Conservation (phyloP, 1,284 basidiomycete species). For the Malassezia globosa region DNA sequence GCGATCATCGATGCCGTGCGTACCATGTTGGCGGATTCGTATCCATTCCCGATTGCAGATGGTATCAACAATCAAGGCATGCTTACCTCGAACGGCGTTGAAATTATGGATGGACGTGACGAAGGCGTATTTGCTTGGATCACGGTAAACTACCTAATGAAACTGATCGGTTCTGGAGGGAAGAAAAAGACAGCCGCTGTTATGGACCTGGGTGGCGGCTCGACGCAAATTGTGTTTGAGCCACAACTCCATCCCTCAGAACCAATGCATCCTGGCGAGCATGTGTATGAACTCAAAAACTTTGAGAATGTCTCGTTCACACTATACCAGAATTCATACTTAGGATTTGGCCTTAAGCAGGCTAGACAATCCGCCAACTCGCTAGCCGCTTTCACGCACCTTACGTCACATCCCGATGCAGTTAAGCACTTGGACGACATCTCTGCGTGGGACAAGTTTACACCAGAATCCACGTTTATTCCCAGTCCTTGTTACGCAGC, state of each 20-base stretch:
- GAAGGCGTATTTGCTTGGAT: constrained; percentile 94
- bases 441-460: constrained; percentile 21
- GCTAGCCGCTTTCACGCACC: constrained; percentile 73
- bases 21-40: constrained; percentile 56
- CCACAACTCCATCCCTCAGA: constrained; percentile 53
- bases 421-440: constrained; percentile 19
- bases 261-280: constrained; percentile 69
- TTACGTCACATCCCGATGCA: constrained; percentile 48
- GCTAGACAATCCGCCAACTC: constrained; percentile 76
- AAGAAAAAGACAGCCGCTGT: constrained; percentile 65
- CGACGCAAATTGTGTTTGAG: constrained; percentile 95
- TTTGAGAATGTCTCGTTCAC: constrained; percentile 36
- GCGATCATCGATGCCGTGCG: constrained; percentile 72
- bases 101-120: constrained; percentile 81
- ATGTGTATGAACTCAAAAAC: constrained; percentile 68
- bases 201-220: constrained; percentile 89
- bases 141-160: constrained; percentile 70
- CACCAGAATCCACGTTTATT: constrained; percentile 46
- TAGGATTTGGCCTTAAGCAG: constrained; percentile 89
- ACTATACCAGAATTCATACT: constrained; percentile 48
- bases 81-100: constrained; percentile 27
- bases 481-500: constrained; percentile 71
- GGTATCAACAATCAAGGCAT: constrained; percentile 19
- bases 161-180: constrained; percentile 48
- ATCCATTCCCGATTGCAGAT: constrained; percentile 57